Conservation (phyloP, 768 basidiomycete genomes). For the Leccinum boreale region DNA sequence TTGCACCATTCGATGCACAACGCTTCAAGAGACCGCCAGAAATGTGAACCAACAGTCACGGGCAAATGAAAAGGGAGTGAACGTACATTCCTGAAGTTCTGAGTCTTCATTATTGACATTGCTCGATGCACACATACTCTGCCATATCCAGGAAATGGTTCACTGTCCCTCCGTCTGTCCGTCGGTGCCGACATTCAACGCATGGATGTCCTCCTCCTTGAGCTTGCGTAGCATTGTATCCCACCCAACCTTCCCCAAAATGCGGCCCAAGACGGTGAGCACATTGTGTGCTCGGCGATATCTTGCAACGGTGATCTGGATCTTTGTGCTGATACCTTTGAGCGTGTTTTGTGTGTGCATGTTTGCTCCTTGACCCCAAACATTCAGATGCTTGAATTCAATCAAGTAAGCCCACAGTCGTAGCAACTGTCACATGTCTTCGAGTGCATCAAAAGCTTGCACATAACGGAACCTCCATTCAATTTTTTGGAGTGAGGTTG, state of each 20-base stretch:
- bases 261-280: background rate
- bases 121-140: too few species aligned
- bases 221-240: background rate
- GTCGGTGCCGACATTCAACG: too few species aligned
- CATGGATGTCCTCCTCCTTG: background rate
- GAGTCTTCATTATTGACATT: too few species aligned
- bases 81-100: too few species aligned
- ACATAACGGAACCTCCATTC: background rate
- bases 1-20: too few species aligned
- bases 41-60: too few species aligned
- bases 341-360: background rate
- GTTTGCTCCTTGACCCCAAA: background rate
- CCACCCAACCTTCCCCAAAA: too few species aligned
- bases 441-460: background rate
- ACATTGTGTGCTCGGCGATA: background rate
- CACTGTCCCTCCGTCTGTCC: too few species aligned
- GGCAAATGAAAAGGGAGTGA: too few species aligned
- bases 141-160: too few species aligned
- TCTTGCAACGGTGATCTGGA: background rate
- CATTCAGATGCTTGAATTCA: background rate
- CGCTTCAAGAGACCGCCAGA: too few species aligned
- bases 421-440: background rate
- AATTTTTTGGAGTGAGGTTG: background rate
- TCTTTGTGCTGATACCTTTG: background rate
- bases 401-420: background rate